Conservation (phyloP, 2,329 filamentous ascomycete species). For the Epichloe bromicola region DNA sequence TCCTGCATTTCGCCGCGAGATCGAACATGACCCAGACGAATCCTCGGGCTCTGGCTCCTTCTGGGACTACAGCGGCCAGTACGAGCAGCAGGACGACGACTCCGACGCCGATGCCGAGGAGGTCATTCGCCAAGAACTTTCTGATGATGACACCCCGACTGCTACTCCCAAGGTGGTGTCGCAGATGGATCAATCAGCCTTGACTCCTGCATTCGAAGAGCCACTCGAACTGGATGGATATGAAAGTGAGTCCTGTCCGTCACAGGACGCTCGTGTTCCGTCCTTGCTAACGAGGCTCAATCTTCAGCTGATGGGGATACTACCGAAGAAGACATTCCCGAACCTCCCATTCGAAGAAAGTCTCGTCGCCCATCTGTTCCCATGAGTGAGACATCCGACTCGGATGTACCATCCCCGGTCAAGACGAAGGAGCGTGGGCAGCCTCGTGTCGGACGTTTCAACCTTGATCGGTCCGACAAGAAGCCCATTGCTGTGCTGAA, state of each 20-base stretch:
- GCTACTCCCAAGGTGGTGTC: slow-evolving; percentile 27
- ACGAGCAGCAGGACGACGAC: slow-evolving; percentile 20
- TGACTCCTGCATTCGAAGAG: slow-evolving; percentile 20
- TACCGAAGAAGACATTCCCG: slow-evolving; percentile 45
- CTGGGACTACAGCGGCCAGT: slow-evolving; percentile 48
- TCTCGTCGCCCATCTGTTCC: slow-evolving; percentile 26
- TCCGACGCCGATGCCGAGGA: slow-evolving; percentile 33
- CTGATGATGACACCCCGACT: slow-evolving; percentile 29
- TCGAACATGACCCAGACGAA: slow-evolving; percentile 54
- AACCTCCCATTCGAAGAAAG: slow-evolving; percentile 35
- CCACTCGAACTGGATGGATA: slow-evolving; percentile 40
- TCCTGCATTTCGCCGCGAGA: slow-evolving; percentile 57
- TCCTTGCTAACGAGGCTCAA: slow-evolving; percentile 6
- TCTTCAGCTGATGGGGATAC: slow-evolving; percentile 45
- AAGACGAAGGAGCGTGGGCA: slow-evolving; percentile 33
- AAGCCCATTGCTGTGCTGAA: slow-evolving; percentile 48
- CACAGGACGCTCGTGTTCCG: slow-evolving; percentile 1
- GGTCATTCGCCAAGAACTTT: slow-evolving; percentile 21
- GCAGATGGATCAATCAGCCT: slow-evolving; percentile 14
- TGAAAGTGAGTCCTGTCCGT: slow-evolving; percentile 38
- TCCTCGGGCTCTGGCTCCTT: slow-evolving; percentile 45
- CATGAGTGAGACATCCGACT: slow-evolving; percentile 33
- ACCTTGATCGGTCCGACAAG: slow-evolving; percentile 37
- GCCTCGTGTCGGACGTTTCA: slow-evolving; percentile 41
- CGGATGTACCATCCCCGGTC: slow-evolving; percentile 34